Evolutionary conservation across 306 rosid species (phyloP), one percentile per base, ranked within the genome.

Genomic region (Cotoneaster glaucophyllus): DNA sequence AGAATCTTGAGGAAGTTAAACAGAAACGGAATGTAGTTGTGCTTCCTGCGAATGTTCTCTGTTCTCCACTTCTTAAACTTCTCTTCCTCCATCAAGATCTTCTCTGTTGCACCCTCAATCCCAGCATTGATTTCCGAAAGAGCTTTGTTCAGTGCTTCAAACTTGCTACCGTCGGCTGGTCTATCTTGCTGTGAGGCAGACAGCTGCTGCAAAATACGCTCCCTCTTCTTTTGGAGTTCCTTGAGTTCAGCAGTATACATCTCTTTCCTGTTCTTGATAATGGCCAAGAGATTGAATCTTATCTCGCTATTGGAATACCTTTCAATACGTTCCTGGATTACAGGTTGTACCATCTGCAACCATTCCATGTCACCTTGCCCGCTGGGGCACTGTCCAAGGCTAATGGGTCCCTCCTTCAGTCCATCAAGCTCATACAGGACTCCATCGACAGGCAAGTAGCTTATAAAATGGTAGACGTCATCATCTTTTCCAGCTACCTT

Each of bases 181-280:
- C 96, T 84, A 76, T 92, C 97, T 0, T 87, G 25, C 79, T 95
- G 93, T 12, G 83, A 73, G 82, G 84, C 82, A 41, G 90, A 82
- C 74, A 94, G 88, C 86, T 92, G 97, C 85, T 92, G 97, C 98
- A 96, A 81, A 80, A 92, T 86, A 2, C 97, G 91, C 81, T 96
- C 99, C 88, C 99, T 89, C 88, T 84, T 92, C 89, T 89, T 96
- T 70, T 96, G 99, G 71, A 92, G 97, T 78, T 96, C 99, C 89
- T 96, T 96, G 64, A 92, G 91, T 80, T 96, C 99, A 0, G 91
- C 87, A 31, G 99, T 92, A 82, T 90, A 87, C 54, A 92, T 81
- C 82, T 96, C 98, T 82, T 89, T 96, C 80, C 98, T 78, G 88
- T 96, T 92, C 85, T 92, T 96, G 73, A 96, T 90, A 64, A 96